Evolutionary conservation across 371 early-diverging fungal genomes (phyloP).

Genomic region (Saksenaea vasiformis): DNA sequence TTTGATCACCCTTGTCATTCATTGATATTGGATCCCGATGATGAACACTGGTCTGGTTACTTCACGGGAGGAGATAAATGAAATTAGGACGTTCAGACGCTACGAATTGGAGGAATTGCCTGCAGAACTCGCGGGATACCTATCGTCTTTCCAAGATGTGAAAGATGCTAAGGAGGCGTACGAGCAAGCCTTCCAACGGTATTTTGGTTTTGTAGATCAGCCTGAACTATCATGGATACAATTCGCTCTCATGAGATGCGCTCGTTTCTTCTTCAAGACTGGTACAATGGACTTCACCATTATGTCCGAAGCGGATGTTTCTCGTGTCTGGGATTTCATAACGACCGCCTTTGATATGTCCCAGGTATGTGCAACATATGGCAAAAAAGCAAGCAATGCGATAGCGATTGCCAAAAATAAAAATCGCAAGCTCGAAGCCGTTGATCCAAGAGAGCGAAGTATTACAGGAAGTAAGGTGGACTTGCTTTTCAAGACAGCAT

Average conservation of each 20-base stretch:
- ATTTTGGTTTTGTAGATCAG: not conserved
- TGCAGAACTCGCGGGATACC: not conserved
- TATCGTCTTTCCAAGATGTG: not conserved
- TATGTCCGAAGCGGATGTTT: not conserved
- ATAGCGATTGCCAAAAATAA: not conserved
- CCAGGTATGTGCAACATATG: not conserved
- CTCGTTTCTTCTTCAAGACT: not conserved
- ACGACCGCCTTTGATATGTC: not conserved
- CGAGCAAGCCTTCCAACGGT: not conserved
- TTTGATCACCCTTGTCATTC: slow-evolving; percentile 5
- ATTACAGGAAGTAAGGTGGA: not conserved
- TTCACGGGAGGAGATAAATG: slow-evolving; percentile 4
- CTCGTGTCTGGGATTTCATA: not conserved
- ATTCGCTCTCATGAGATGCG: not conserved
- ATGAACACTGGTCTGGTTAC: slow-evolving; percentile 3
- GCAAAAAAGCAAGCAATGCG: not conserved
- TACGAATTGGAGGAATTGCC: slow-evolving; percentile 4
- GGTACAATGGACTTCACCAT: not conserved
- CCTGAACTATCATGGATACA: not conserved
- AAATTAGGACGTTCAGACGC: not conserved
- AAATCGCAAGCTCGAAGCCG: not conserved
- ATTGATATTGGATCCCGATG: slow-evolving; percentile 9
- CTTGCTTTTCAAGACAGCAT: not conserved
- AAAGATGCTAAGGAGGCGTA: not conserved
- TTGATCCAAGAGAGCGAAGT: not conserved